Base-by-base conservation (phyloP, 352 stramenopile genomes). In the Saprolegnia parasitica region DNA sequence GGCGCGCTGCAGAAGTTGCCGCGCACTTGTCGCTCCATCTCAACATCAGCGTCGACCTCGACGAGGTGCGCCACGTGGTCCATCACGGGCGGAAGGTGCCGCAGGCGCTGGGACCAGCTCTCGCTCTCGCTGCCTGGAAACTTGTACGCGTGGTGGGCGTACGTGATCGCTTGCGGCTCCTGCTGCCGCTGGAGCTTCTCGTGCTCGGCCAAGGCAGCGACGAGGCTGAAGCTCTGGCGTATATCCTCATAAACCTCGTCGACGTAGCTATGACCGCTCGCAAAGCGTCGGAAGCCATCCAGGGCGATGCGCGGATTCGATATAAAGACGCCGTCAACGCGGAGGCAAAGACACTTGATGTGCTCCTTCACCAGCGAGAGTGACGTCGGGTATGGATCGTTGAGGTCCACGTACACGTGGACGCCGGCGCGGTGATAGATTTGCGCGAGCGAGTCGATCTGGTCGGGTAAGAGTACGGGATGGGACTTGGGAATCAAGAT, bases 281-380 rank as follows among this genome's bases (percentile, higher is more conserved):
- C 39, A 32, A 60, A 61, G 21, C 62, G 32, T 18, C 55, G 54
- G 20, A 29, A 37, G 5, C 42, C 54, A 40, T 70, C 63, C 24
- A 55, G 63, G 8, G 50, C 54, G 21, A 46, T 52, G 29, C 62
- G 63, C 6, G 63, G 63, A 46, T 70, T 70, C 29, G 63, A 52
- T 8, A 52, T 47, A 39, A 70, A 70, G 63, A 70, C 47, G 29
- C 63, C 63, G 37, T 70, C 63, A 18, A 62, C 46, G 37, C 63
- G 29, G 18, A 70, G 63, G 54, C 47, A 39, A 4, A 39, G 26
- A 18, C 47, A 70, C 6, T 21, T 21, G 8, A 70, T 20, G 18
- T 60, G 63, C 16, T 70, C 63, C 13, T 52, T 52, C 8, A 62
- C 35, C 4, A 52, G 37, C 10, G 55, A 52, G 49, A 70, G 13